Evolutionary conservation across 2,329 filamentous ascomycete genomes (phyloP).

Genomic region (Diaporthe vexans): DNA sequence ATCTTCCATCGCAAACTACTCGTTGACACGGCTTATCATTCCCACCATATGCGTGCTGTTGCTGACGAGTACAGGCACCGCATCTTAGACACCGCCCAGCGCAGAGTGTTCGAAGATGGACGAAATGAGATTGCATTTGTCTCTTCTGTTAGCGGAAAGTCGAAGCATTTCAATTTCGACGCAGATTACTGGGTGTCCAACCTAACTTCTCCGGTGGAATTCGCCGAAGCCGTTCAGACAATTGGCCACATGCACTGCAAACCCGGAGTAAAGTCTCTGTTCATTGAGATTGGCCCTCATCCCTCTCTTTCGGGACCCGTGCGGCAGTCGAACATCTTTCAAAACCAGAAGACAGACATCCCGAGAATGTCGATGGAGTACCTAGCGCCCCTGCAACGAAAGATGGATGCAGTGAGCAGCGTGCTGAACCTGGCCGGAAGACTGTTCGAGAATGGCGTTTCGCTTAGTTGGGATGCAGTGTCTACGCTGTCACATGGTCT

Average conservation of each 20-base stretch:
- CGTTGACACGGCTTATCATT: slow-evolving; percentile 42
- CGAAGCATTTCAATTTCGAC: not conserved
- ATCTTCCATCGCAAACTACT: slow-evolving; percentile 15
- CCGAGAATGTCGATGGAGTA: slow-evolving; percentile 47
- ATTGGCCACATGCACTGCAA: not conserved
- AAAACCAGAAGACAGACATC: not conserved
- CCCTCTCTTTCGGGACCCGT: slow-evolving; percentile 48
- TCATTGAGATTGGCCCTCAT: slow-evolving; percentile 50
- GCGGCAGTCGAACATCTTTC: slow-evolving; percentile 41
- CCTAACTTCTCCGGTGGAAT: slow-evolving; percentile 13
- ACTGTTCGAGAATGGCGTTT: not conserved
- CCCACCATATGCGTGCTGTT: slow-evolving; percentile 37
- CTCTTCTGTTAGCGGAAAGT: slow-evolving; percentile 16
- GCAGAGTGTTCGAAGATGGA: slow-evolving; percentile 40
- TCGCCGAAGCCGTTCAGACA: slow-evolving; percentile 13
- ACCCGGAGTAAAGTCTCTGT: slow-evolving; percentile 31
- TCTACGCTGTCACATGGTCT: not conserved
- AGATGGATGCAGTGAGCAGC: slow-evolving; percentile 63
- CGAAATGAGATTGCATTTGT: not conserved
- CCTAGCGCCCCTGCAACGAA: slow-evolving; percentile 55
- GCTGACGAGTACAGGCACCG: slow-evolving; percentile 13
- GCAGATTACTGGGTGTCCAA: slow-evolving; percentile 34
- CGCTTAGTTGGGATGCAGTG: not conserved
- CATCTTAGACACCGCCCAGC: not conserved
- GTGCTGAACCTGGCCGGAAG: slow-evolving; percentile 52